phyloP scores from a whole-genome alignment of 345 rosid species.

The Salix arbutifolia region DNA sequence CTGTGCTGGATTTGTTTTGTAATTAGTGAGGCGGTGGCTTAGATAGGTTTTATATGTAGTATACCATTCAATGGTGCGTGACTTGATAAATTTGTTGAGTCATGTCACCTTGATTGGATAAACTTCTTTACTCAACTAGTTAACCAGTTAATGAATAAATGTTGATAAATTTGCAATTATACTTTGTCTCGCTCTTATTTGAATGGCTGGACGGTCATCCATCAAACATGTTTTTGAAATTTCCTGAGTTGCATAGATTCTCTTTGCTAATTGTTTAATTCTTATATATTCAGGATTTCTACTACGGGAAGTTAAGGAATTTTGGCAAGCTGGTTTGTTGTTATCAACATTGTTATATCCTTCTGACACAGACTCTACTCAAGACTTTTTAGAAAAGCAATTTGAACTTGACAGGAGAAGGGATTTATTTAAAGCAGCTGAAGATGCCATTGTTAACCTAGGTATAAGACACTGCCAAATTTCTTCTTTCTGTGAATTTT shows the following conservation, averaged over 20 bases:
- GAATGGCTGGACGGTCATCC: not conserved
- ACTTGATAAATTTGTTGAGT: too few relatives aligned
- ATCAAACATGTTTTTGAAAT: not conserved
- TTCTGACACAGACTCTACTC: conserved; percentile 27
- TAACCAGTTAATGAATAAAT: too few relatives aligned
- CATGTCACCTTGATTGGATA: too few relatives aligned
- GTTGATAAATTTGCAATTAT: too few relatives aligned
- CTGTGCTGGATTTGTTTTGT: too few relatives aligned
- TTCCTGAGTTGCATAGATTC: not conserved
- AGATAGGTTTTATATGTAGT: too few relatives aligned
- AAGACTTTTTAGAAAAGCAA: conserved; percentile 28
- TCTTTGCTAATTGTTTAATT: not conserved
- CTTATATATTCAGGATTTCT: conserved; percentile 52
- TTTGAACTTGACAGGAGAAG: conserved; percentile 47
- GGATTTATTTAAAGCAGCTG: conserved; percentile 47
- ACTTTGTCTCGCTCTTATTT: not conserved
- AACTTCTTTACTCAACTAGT: too few relatives aligned
- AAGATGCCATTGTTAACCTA: conserved; percentile 47
- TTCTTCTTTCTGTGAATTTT: not conserved
- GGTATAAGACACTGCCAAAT: conserved; percentile 33
- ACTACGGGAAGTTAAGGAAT: conserved; percentile 72
- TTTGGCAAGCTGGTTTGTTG: conserved; percentile 78
- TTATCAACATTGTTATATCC: conserved; percentile 55
- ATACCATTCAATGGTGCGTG: too few relatives aligned
- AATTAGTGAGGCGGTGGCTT: too few relatives aligned